Evolutionary conservation across 2,329 filamentous ascomycete genomes (phyloP), one percentile per base, ranked within the genome.

Genomic region (Intubia oerlemansii): DNA sequence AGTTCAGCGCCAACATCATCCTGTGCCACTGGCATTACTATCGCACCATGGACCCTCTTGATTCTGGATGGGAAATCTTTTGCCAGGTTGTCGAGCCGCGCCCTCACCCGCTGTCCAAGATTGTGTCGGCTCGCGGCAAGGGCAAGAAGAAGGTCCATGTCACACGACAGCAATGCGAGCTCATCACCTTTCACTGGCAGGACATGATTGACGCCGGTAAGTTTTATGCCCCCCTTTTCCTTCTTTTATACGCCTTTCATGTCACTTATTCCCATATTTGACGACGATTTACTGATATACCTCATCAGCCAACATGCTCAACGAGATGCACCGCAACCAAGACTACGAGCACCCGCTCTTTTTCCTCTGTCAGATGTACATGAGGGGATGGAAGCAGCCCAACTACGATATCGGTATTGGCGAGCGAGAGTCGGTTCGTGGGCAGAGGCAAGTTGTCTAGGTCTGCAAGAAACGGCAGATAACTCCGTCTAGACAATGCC

Each of bases 21-120:
- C 51, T 64, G 2, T 42, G 45, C 9, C 47, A 60, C 30, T 64
- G 60, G 60, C 55, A 59, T 27, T 63, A 62, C 37, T 63, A 53
- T 41, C 56, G 53, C 32, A 48, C 47, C 18, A 38, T 36, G 32
- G 34, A 37, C 11, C 36, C 58, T 7, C 34, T 39, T 19, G 34
- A 45, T 18, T 49, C 47, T 1, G 42, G 41, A 5, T 34, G 34
- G 12, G 36, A 35, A 5, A 44, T 47, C 14, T 35, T 38, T 5
- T 39, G 37, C 25, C 28, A 36, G 15, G 32, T 36, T 3, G 26
- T 38, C 13, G 25, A 34, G 10, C 34, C 29, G 2, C 19, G 19
- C 8, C 19, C 19, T 8, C n/a, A 21, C n/a, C 24, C 12, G 8
- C 15, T 16, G 4, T 16, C n/a, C 8, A 33, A 40, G 6, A 32